These are phyloP conservation scores for Rhytidiadelphus loreus DNA, from an alignment of 225 moss, liverwort and hornwort species.

Conservation along the genomic window DNA sequence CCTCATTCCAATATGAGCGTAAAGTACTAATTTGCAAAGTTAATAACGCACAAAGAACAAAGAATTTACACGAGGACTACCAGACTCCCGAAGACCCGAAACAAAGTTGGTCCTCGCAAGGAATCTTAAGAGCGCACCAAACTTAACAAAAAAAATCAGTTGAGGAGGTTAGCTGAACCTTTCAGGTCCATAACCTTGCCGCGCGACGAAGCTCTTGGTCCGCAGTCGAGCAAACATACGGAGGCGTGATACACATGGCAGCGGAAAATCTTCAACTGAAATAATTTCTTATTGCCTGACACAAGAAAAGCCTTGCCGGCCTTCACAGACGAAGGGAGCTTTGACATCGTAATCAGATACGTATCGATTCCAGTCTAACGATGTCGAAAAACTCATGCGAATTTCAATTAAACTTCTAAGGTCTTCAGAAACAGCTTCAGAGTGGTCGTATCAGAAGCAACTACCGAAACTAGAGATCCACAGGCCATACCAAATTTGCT, in stretches of 20 bases:
- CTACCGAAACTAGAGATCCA: not conserved
- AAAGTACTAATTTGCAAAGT: not conserved
- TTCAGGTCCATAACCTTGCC: not conserved
- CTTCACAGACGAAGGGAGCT: not conserved
- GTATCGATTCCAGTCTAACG: not conserved
- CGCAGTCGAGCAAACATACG: not conserved
- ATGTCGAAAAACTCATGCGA: not conserved
- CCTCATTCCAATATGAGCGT: not conserved
- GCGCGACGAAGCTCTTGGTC: not conserved
- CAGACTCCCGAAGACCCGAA: not conserved
- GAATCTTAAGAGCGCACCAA: not conserved
- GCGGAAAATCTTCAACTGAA: not conserved
- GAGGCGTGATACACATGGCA: not conserved
- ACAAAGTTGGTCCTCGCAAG: not conserved
- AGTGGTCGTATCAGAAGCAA: not conserved
- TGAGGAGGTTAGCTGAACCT: not conserved
- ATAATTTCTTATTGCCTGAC: constrained; percentile 2
- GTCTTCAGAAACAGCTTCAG: not conserved
- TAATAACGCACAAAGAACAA: not conserved
- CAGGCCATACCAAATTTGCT: not conserved
- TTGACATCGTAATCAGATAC: not conserved
- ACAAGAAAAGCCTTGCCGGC: constrained; percentile 1
- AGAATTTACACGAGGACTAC: not conserved
- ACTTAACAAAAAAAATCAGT: not conserved
- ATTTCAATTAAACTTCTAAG: constrained; percentile 6